These are phyloP conservation scores for Pyricularia sp. DNA, from an alignment of 2,329 filamentous ascomycete species.

Conservation along the genomic window DNA sequence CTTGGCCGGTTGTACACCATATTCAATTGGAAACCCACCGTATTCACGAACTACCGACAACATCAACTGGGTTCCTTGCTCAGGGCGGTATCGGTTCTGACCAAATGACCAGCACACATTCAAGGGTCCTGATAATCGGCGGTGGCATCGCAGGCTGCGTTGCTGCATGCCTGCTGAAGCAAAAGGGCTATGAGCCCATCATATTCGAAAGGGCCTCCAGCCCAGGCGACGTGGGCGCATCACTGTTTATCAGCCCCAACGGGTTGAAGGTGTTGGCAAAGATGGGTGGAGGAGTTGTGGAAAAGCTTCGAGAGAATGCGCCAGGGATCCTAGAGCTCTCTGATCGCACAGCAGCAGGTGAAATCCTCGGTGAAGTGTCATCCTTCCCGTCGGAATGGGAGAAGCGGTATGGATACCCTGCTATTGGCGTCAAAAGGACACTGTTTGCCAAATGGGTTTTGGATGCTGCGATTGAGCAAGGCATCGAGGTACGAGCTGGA, in stretches of 20 bases:
- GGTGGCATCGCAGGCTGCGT: slow-evolving; percentile 1
- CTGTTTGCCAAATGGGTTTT: neutral
- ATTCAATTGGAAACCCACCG: neutral
- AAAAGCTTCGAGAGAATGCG: neutral
- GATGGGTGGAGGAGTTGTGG: neutral
- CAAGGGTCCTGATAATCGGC: slow-evolving; percentile 1
- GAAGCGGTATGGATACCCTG: slow-evolving; percentile 4
- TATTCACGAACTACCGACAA: neutral
- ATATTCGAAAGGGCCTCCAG: neutral
- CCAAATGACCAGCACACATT: neutral
- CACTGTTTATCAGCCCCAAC: slow-evolving; percentile 4
- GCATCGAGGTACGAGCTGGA: slow-evolving; percentile 3
- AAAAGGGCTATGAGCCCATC: slow-evolving; percentile 2
- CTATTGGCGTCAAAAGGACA: slow-evolving; percentile 3
- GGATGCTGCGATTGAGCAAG: neutral
- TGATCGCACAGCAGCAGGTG: slow-evolving; percentile 1
- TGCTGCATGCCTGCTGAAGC: slow-evolving; percentile 1
- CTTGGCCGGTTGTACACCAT: neutral
- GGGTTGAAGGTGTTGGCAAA: slow-evolving; percentile 1
- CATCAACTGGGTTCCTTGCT: neutral
- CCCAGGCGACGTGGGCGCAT: slow-evolving; percentile 2
- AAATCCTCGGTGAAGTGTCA: neutral
- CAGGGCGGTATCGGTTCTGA: neutral
- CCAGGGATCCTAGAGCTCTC: neutral
- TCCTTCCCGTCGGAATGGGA: neutral